Evolutionary conservation across 1,284 basidiomycete genomes (phyloP).

Genomic region (Malassezia restricta): DNA sequence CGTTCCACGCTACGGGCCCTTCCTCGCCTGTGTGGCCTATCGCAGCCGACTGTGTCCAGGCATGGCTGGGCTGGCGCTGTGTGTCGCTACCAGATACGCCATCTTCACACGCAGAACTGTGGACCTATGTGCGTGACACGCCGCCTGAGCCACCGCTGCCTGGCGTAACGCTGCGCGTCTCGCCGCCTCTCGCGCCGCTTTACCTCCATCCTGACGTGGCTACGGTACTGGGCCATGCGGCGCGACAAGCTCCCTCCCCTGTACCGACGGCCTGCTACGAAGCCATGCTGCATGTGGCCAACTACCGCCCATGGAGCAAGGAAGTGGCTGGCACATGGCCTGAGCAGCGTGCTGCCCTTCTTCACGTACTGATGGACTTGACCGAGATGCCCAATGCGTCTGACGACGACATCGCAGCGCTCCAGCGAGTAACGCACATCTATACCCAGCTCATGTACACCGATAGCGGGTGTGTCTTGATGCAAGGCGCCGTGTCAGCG

Average conservation of each 20-base stretch:
- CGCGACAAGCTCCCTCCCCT: background rate
- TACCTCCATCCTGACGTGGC: conserved; percentile 1
- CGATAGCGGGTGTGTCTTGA: background rate
- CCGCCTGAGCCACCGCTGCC: background rate
- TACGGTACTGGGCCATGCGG: background rate
- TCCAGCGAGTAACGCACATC: conserved; percentile 8
- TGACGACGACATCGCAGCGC: background rate
- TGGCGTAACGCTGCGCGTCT: background rate
- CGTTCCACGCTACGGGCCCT: background rate
- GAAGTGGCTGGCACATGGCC: background rate
- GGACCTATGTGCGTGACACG: background rate
- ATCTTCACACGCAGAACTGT: background rate
- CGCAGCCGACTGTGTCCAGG: background rate
- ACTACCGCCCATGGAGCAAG: background rate
- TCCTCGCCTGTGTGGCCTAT: background rate
- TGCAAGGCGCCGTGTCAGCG: background rate
- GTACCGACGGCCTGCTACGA: background rate
- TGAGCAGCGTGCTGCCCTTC: conserved; percentile 5
- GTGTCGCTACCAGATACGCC: background rate
- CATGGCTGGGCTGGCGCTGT: conserved; percentile 2
- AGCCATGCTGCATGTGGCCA: background rate
- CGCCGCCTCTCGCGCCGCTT: background rate
- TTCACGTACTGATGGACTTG: background rate
- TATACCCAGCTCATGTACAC: background rate
- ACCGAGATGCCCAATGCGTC: background rate